Conservation (phyloP, 2,329 filamentous ascomycete species). For the Fusarium denticulatum region DNA sequence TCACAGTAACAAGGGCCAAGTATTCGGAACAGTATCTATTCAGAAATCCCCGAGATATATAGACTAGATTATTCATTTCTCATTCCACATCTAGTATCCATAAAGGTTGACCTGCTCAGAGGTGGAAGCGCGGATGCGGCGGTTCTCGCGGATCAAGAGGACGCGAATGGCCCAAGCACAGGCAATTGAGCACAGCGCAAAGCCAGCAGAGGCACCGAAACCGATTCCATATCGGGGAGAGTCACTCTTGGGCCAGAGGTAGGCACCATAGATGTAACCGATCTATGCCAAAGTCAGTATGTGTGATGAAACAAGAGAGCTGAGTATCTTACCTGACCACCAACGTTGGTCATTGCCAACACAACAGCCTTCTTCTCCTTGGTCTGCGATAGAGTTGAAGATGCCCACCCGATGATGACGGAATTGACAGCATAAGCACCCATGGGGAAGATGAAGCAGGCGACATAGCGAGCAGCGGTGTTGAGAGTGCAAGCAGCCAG, state of each 20-base stretch:
- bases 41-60: background rate
- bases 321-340: constrained; percentile 46
- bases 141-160: constrained; percentile 55
- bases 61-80: background rate
- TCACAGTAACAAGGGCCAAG: background rate
- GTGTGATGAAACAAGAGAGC: accelerated
- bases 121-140: constrained; percentile 49
- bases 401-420: constrained; percentile 59
- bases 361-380: constrained; percentile 61
- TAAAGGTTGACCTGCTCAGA: constrained; percentile 51
- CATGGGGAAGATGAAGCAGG: constrained; percentile 55
- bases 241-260: constrained; percentile 59
- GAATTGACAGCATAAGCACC: constrained; percentile 58
- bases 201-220: constrained; percentile 56
- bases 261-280: constrained; percentile 61
- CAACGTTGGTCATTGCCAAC: constrained; percentile 59
- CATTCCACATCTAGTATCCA: constrained; percentile 44
- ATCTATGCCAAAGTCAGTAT: constrained; percentile 38
- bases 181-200: constrained; percentile 49
- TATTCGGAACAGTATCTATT: background rate
- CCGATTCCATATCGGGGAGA: constrained; percentile 57
- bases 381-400: constrained; percentile 56
- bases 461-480: constrained; percentile 52
- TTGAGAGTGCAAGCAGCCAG: constrained; percentile 51
- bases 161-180: constrained; percentile 56